Base-by-base conservation (phyloP, 495 filamentous ascomycete species). In the Rostrohypoxylon terebratum region DNA sequence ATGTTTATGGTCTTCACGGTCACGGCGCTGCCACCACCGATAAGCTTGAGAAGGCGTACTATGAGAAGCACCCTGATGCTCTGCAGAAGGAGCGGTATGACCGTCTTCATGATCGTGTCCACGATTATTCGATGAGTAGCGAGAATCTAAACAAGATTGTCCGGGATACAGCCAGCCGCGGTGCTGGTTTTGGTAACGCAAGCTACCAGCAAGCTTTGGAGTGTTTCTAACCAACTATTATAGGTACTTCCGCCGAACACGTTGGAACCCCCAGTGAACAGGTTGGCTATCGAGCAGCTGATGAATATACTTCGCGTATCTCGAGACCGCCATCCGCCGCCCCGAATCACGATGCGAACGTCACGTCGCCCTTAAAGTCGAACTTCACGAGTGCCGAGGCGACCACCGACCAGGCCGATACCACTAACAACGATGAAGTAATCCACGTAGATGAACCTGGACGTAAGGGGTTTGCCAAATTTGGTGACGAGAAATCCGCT, bases 141-240 rank as follows among this genome's bases (percentile, higher is more conserved):
- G 92, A 94, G 47, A 93, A 97, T 74, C 83, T 99, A 74, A 96
- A 97, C 80, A 94, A 93, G 82, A 90, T 97, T 70, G 94, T 98
- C 55, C 84, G 88, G 50, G 86, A 93, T 50, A 92, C 91, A 36
- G 87, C 87, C 40, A 87, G 83, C 69, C 85, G 83, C 70, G 90
- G 90, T 48, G 83, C 89, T 77, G 91, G 90, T 74, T 79, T 89
- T 77, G 90, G 90, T 93, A 83, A 81, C 77, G 79, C 72, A 77
- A 75, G 65, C 70, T 69, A 71, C 69, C 67, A 78, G 69, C 66
- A 73, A 79, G 51, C 80, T 75, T 77, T 71, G 68, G 63, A 75
- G 66, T 77, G 68, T 73, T 77, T 79, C 79, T 71, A 79, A 81
- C 72, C 78, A 73, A 59, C 73, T 18, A 78, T 69, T 63, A 75